A percentile compares a stretch with the other conserved stretches of the same genome.
Conservation (phyloP, 352 stramenopile genomes). For the Globisporangium uncinulatum region DNA sequence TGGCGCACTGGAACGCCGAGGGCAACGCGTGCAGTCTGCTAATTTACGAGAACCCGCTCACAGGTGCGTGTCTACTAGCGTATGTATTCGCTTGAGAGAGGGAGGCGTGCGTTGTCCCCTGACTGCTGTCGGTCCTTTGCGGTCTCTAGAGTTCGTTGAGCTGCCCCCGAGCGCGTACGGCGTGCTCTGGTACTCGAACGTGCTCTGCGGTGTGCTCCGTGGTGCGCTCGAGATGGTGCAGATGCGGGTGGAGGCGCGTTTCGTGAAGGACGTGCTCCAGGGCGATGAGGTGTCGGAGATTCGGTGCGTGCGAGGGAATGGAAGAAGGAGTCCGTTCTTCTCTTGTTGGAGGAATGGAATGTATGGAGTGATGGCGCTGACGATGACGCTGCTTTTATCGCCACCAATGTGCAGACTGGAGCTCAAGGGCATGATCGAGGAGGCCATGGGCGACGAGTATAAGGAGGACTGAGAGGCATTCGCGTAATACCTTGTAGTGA, state of each 20-base stretch:
- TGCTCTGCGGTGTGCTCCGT: slow-evolving; percentile 94
- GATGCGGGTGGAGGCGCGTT: slow-evolving; percentile 81
- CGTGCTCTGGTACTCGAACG: slow-evolving; percentile 94
- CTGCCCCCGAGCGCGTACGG: slow-evolving; percentile 83
- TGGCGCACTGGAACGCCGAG: slow-evolving; percentile 87
- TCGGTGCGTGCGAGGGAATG: slow-evolving; percentile 23
- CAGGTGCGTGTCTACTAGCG: slow-evolving; percentile 23
- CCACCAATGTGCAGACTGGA: slow-evolving; percentile 37
- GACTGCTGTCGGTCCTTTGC: background rate
- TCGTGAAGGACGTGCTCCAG: slow-evolving; percentile 83
- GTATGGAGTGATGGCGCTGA: too few relatives aligned
- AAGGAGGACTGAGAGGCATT: slow-evolving; percentile 62
- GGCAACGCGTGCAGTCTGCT: slow-evolving; percentile 88
- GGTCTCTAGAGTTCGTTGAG: slow-evolving; percentile 82
- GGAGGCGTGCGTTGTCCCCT: background rate
- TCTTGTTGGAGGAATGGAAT: background rate
- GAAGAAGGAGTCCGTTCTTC: background rate
- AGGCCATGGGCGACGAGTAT: slow-evolving; percentile 86
- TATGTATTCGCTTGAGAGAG: background rate
- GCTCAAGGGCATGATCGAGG: slow-evolving; percentile 88
- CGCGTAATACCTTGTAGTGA: too few relatives aligned
- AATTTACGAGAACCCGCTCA: slow-evolving; percentile 96
- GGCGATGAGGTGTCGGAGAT: slow-evolving; percentile 86
- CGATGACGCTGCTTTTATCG: background rate
- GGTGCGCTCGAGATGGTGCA: slow-evolving; percentile 95